Evolutionary conservation across 2,329 filamentous ascomycete species (phyloP).

Genomic region (Talaromyces atroroseus): DNA sequence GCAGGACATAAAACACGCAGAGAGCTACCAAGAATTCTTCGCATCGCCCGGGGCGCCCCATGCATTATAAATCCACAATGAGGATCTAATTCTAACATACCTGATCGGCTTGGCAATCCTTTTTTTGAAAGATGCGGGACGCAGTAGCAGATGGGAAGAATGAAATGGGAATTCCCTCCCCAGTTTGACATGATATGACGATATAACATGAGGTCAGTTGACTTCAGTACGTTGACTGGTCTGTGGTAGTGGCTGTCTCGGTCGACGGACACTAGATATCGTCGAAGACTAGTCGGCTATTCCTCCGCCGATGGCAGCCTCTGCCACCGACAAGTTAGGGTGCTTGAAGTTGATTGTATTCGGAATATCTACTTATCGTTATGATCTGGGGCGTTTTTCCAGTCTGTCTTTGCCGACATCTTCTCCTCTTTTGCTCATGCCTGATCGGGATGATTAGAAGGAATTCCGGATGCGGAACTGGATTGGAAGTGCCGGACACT

Average conservation of each 20-base stretch:
- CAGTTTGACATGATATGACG: neutral
- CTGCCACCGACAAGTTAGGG: conserved; percentile 1
- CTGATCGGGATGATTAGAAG: neutral
- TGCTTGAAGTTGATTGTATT: neutral
- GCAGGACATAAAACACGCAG: conserved; percentile 1
- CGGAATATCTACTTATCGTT: neutral
- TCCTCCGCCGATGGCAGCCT: conserved; percentile 1
- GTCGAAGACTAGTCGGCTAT: neutral
- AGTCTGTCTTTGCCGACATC: neutral
- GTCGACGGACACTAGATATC: neutral
- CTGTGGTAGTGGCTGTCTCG: conserved; percentile 7
- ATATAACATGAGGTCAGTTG: neutral
- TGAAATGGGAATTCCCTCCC: neutral
- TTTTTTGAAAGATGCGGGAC: neutral
- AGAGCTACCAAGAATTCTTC: conserved; percentile 2
- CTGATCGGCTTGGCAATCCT: neutral
- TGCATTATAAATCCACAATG: neutral
- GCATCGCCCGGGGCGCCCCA: conserved; percentile 1
- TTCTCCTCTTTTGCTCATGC: neutral
- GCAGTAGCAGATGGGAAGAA: neutral
- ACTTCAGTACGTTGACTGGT: neutral
- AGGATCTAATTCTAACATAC: neutral
- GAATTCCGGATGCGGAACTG: neutral
- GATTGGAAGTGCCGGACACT: neutral
- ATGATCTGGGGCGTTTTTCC: neutral